Evolutionary conservation across 2,329 filamentous ascomycete species (phyloP).

Genomic region (Akanthomyces lecanii): DNA sequence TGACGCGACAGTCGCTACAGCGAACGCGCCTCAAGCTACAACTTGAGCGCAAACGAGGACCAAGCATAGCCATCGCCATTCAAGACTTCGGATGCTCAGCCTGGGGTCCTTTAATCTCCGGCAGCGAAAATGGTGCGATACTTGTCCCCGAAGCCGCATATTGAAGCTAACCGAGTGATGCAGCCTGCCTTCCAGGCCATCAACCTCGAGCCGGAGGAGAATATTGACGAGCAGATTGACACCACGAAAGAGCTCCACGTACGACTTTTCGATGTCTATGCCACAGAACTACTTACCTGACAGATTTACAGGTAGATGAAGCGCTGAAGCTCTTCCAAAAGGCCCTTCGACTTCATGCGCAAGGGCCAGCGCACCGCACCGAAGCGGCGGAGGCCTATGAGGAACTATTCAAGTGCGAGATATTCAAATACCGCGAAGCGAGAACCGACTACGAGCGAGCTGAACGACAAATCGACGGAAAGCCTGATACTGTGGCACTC

Average conservation of each 20-base stretch:
- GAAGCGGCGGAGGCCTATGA: slow-evolving; percentile 79
- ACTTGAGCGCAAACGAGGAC: not conserved
- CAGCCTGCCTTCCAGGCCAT: slow-evolving; percentile 75
- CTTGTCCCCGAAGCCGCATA: not conserved
- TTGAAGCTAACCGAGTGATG: slow-evolving; percentile 15
- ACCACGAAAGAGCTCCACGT: slow-evolving; percentile 90
- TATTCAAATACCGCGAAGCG: slow-evolving; percentile 88
- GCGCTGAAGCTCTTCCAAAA: slow-evolving; percentile 90
- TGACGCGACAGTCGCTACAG: not conserved
- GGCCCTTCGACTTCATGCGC: slow-evolving; percentile 85
- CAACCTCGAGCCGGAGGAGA: slow-evolving; percentile 91
- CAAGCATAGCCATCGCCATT: not conserved
- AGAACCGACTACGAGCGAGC: slow-evolving; percentile 77
- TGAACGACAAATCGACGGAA: slow-evolving; percentile 50
- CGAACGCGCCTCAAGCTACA: not conserved
- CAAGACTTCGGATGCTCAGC: slow-evolving; percentile 6
- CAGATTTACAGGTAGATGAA: slow-evolving; percentile 68
- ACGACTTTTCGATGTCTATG: slow-evolving; percentile 16
- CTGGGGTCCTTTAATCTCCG: not conserved
- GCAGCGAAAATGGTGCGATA: slow-evolving; percentile 16
- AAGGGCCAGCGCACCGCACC: slow-evolving; percentile 70
- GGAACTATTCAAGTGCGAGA: slow-evolving; percentile 82
- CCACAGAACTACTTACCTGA: not conserved
- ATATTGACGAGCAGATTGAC: slow-evolving; percentile 85
- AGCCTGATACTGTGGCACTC: slow-evolving; percentile 35